These are phyloP conservation scores for Leptographium radiaticola DNA, from an alignment of 2,329 filamentous ascomycete species.

Conservation along the genomic window DNA sequence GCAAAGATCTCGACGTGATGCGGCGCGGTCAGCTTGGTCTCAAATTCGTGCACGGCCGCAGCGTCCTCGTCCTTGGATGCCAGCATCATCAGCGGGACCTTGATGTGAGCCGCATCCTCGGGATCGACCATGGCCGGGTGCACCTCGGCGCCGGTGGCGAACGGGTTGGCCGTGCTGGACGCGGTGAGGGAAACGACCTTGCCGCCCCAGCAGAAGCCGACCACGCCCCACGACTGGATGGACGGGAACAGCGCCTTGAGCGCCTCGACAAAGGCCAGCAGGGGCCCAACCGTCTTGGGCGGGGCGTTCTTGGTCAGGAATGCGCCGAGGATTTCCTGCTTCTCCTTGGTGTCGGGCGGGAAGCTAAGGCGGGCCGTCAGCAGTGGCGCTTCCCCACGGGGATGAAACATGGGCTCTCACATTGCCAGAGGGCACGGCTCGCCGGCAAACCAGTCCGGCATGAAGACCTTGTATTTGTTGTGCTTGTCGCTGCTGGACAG, in stretches of 20 bases:
- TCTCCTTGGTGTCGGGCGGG: conserved; percentile 51
- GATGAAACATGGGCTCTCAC: conserved; percentile 15
- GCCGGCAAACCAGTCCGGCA: conserved; percentile 84
- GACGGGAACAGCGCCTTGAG: conserved; percentile 36
- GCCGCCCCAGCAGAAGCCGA: conserved; percentile 61
- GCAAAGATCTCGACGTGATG: conserved; percentile 53
- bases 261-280: conserved; percentile 43
- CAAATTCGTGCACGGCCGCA: conserved; percentile 42
- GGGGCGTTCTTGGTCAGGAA: conserved; percentile 44
- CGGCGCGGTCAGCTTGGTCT: conserved; percentile 36
- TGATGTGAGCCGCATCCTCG: conserved; percentile 45
- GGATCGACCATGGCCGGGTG: conserved; percentile 55
- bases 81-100: conserved; percentile 47
- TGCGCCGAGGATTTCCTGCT: conserved; percentile 41
- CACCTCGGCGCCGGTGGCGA: conserved; percentile 36
- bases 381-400: not conserved
- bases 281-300: conserved; percentile 30
- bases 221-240: conserved; percentile 45
- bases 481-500: conserved; percentile 40
- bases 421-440: conserved; percentile 44
- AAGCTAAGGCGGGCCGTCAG: conserved; percentile 29
- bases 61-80: conserved; percentile 52
- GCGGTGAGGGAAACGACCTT: conserved; percentile 45
- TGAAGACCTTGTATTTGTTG: conserved; percentile 71
- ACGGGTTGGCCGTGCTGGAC: conserved; percentile 38